A percentile compares a stretch with the other conserved stretches of the same genome.
Conservation (phyloP, 176 grass and related monocot species). For the Puccinellia tenuiflora region DNA sequence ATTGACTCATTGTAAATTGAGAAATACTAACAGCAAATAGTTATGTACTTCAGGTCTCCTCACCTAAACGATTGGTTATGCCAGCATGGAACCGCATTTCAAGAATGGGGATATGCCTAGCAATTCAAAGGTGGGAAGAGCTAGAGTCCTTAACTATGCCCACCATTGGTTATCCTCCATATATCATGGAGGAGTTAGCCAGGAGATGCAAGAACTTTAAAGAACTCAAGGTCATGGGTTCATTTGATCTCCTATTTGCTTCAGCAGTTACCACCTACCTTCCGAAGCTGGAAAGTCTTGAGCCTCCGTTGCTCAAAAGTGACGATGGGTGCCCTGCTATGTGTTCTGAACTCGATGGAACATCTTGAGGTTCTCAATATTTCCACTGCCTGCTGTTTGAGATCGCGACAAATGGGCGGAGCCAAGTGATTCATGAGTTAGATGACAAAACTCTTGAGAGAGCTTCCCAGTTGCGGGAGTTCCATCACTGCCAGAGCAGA, state of each 20-base stretch:
- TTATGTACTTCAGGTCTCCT: conserved; percentile 45
- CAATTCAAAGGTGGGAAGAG: conserved; percentile 67
- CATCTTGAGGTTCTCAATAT: conserved; percentile 86
- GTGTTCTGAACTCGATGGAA: conserved; percentile 46
- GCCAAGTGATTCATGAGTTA: conserved; percentile 57
- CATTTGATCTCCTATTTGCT: conserved; percentile 64
- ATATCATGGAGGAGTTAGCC: conserved; percentile 85
- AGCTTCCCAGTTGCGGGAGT: conserved; percentile 59
- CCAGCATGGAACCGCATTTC: conserved; percentile 96
- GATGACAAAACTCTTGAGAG: conserved; percentile 43
- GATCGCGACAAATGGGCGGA: conserved; percentile 36
- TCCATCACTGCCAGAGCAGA: conserved; percentile 68
- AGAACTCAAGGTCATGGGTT: conserved; percentile 92
- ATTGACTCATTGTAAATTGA: conserved; percentile 10
- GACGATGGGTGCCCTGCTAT: conserved; percentile 55
- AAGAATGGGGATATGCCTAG: conserved; percentile 54
- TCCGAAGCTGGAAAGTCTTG: conserved; percentile 80
- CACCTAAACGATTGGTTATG: conserved; percentile 78
- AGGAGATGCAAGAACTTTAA: conserved; percentile 77
- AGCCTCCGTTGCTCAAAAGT: conserved; percentile 88
- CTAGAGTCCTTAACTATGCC: conserved; percentile 96
- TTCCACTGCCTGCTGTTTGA: conserved; percentile 81
- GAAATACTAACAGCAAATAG: background rate
- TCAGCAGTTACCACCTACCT: conserved; percentile 45
- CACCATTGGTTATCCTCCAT: conserved; percentile 58